phyloP scores from a whole-genome alignment of 2,329 filamentous ascomycete species.

The Fusarium neocosmosporiellum region DNA sequence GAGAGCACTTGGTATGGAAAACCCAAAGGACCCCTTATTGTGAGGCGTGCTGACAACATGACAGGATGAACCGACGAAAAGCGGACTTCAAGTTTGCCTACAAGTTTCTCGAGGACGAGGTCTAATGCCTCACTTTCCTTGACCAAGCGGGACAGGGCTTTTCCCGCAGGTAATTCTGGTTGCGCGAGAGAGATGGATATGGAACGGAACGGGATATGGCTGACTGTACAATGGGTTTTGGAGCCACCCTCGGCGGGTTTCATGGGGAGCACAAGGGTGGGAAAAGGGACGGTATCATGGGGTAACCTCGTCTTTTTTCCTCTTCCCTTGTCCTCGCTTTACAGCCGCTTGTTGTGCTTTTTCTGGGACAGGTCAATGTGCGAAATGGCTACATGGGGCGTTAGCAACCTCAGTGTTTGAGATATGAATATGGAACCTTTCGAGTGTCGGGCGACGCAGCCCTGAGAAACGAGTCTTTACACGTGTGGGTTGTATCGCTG shows the following conservation, averaged over 20 bases:
- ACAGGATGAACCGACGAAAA: conserved; percentile 97
- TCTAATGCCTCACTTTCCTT: conserved; percentile 55
- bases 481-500: not conserved
- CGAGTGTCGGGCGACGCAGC: conserved; percentile 20
- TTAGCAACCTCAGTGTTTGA: conserved; percentile 31
- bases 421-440: conserved; percentile 34
- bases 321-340: conserved; percentile 8
- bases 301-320: conserved; percentile 24
- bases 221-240: conserved; percentile 31
- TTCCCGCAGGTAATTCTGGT: conserved; percentile 1
- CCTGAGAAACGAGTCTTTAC: conserved; percentile 10
- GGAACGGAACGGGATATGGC: conserved; percentile 31
- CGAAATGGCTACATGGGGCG: conserved; percentile 27
- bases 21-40: not conserved
- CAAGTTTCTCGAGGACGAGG: conserved; percentile 96
- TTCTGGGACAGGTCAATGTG: conserved; percentile 26
- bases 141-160: not conserved
- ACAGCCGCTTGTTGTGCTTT: conserved; percentile 25
- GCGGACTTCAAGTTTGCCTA: conserved; percentile 99
- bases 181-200: conserved; percentile 17
- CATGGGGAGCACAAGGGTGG: conserved; percentile 19
- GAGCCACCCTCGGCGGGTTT: conserved; percentile 18
- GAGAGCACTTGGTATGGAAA: conserved; percentile 94
- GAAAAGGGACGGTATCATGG: conserved; percentile 12
- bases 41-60: conserved; percentile 26